These are phyloP conservation scores for Mycosarcoma mackinlayi DNA, from an alignment of 1,284 basidiomycete species.

Conservation along the genomic window DNA sequence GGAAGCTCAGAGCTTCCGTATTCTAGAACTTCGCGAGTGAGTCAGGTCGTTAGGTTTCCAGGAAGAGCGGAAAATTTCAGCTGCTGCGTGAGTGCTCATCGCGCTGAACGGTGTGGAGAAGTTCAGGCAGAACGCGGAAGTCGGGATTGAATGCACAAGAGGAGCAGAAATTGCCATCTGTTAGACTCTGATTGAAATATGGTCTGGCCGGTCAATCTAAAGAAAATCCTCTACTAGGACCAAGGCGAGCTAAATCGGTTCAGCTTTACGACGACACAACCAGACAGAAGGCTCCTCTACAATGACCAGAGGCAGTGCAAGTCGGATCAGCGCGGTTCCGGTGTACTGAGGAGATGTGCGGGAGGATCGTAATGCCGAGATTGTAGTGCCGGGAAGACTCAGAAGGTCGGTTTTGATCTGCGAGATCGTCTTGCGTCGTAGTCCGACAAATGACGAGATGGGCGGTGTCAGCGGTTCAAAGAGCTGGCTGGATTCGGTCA, in stretches of 20 bases:
- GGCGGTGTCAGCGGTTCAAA: conserved; percentile 28
- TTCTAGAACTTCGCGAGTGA: too few relatives aligned
- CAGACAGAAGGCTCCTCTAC: conserved; percentile 30
- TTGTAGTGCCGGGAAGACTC: not conserved
- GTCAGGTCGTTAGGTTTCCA: too few relatives aligned
- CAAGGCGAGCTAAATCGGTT: not conserved
- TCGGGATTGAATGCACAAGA: too few relatives aligned
- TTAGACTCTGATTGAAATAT: too few relatives aligned
- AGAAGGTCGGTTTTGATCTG: conserved; percentile 17
- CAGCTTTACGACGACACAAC: conserved; percentile 32
- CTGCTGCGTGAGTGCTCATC: not conserved
- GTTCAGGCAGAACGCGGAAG: not conserved
- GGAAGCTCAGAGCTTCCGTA: too few relatives aligned
- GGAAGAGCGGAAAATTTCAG: too few relatives aligned
- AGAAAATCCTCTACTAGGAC: too few relatives aligned
- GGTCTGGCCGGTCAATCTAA: too few relatives aligned
- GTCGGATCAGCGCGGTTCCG: not conserved
- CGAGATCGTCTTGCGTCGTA: conserved; percentile 23
- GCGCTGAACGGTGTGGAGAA: conserved; percentile 12
- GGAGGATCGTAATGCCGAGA: not conserved
- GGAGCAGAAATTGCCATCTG: too few relatives aligned
- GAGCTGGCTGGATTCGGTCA: conserved; percentile 21
- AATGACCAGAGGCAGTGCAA: conserved; percentile 24
- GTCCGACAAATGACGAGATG: conserved; percentile 14
- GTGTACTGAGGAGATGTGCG: not conserved